Base-by-base conservation (phyloP, 495 filamentous ascomycete genomes). In the Glonium stellatum region DNA sequence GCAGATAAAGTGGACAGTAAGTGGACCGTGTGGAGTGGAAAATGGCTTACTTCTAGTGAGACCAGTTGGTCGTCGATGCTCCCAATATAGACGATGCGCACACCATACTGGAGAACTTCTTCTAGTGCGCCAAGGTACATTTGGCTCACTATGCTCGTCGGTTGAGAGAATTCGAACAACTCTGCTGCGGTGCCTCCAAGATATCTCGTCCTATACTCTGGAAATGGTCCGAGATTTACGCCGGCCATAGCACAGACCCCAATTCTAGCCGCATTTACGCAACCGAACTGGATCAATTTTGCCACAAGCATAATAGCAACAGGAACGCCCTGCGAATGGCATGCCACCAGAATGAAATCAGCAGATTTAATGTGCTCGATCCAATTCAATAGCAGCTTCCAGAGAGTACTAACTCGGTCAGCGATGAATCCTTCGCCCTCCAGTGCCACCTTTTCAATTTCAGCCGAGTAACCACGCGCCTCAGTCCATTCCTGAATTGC, bases 31-130 rank as follows among this genome's bases (percentile, higher is more conserved):
- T 31, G 23, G n/a, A 4, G 19, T 27, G 34, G 12, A 48, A 37
- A 64, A 15, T 42, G 46, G 23, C 74, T 68, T 70, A 88, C 85
- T 79, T 96, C 91, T 54, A 96, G 71, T 13, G 90, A 92, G 31
- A 98, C 92, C 12, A 98, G 78, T 72, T 98, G 93, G 73, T 98
- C 93, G 70, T 98, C 93, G 55, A 97, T 93, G 69, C 90, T 95
- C 36, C 92, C 92, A 63, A 93, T 77, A 71, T 88, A 92, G 1
- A 89, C 84, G 53, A 97, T 82, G 41, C 89, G 85, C 13, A 89
- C 87, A 19, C 92, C 90, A 70, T 88, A 87, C 42, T 78, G 77
- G 18, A 98, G 77, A 27, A 83, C 84, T 8, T 80, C 79, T 65
- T 86, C 83, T 11, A 97, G 73, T 0, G 89, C 84, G 46, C 85